Evolutionary conservation across 139 green algal species (phyloP).

Genomic region (Nannochloris sp.): DNA sequence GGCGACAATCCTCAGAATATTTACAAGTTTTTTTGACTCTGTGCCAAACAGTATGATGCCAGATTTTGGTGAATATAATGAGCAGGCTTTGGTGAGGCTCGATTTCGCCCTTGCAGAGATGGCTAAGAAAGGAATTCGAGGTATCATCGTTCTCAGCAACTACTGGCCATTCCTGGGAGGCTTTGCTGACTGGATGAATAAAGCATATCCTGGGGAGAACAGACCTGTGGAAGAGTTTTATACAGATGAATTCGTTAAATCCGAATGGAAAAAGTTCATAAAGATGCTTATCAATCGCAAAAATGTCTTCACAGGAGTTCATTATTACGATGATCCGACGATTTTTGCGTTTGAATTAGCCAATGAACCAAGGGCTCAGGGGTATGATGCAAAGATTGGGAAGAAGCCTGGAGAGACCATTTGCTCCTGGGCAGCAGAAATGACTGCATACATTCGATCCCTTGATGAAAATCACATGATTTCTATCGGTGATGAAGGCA

Average conservation of each 20-base stretch:
- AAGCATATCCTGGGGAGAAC: constrained; percentile 10
- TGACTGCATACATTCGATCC: constrained; percentile 16
- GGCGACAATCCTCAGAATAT: constrained; percentile 7
- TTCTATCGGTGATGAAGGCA: constrained; percentile 27
- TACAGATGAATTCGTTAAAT: constrained; percentile 5
- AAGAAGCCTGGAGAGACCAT: constrained; percentile 8
- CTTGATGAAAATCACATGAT: constrained; percentile 32
- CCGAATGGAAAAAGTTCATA: constrained; percentile 11
- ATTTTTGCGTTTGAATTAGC: constrained; percentile 30
- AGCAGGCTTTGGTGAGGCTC: constrained; percentile 34
- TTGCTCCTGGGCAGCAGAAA: constrained; percentile 20
- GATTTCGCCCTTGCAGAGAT: constrained; percentile 33
- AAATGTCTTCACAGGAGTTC: constrained; percentile 20
- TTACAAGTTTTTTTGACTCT: constrained; percentile 6
- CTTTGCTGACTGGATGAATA: constrained; percentile 21
- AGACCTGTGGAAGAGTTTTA: constrained; percentile 27
- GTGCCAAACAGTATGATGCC: constrained; percentile 6
- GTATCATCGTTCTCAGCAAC: constrained; percentile 41
- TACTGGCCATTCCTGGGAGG: constrained; percentile 24
- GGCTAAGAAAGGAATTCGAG: constrained; percentile 21
- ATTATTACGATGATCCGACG: constrained; percentile 28
- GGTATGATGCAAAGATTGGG: constrained; percentile 13
- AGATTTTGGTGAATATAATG: constrained; percentile 27
- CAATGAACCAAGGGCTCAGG: constrained; percentile 26
- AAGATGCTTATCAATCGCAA: constrained; percentile 10